Evolutionary conservation across 768 basidiomycete genomes (phyloP).

Genomic region (Imleria badia): DNA sequence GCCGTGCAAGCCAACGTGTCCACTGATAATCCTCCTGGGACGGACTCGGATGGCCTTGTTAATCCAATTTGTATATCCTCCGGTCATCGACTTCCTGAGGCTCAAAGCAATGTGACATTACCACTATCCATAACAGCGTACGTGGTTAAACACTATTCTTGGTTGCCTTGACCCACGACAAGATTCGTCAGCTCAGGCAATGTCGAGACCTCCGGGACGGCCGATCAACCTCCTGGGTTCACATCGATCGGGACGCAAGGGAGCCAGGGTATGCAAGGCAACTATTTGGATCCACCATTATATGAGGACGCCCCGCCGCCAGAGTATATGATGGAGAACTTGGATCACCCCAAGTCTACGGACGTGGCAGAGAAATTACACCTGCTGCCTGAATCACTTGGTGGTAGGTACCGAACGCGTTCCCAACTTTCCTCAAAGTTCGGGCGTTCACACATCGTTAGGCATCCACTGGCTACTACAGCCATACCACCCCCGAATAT

Average conservation of each 20-base stretch:
- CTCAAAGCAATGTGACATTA: background rate
- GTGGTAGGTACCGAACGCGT: background rate
- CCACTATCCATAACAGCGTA: background rate
- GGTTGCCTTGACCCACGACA: background rate
- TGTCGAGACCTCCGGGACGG: too few species aligned
- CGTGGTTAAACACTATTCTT: background rate
- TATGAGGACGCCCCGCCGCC: background rate
- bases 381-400: background rate
- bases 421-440: background rate
- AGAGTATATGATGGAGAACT: background rate
- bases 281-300: background rate
- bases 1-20: background rate
- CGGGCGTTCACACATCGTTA: constrained; percentile 7
- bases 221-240: background rate
- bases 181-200: background rate
- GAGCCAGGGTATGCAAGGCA: background rate
- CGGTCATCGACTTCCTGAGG: background rate
- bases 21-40: background rate
- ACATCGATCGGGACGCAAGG: background rate
- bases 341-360: background rate
- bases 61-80: background rate
- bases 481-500: constrained; percentile 33
- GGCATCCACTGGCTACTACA: constrained; percentile 45
- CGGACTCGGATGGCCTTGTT: background rate
- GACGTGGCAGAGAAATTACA: background rate